Percentiles rank a stretch among this genome's conserved stretches.
phyloP scores from a whole-genome alignment of 306 rosid species.

The Lathyrus oleraceus region DNA sequence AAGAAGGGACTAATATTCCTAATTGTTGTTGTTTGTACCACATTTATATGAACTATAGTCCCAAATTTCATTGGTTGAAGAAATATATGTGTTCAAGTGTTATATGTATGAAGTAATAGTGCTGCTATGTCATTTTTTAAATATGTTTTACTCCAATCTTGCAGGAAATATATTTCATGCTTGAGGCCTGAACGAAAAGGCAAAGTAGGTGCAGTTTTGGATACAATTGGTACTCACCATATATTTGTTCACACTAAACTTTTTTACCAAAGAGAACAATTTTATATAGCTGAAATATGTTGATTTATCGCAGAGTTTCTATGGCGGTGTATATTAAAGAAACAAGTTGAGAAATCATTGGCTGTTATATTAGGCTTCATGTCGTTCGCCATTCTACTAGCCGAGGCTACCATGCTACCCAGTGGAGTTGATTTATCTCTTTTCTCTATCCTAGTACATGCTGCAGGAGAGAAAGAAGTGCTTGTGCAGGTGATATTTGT shows the following conservation, averaged over 20 bases:
- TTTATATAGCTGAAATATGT: constrained; percentile 29
- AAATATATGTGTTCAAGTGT: not conserved
- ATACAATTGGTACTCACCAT: constrained; percentile 66
- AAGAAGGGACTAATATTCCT: not conserved
- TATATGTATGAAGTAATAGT: constrained; percentile 16
- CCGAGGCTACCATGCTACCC: constrained; percentile 89
- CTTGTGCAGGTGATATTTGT: constrained; percentile 74
- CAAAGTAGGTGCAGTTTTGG: constrained; percentile 63
- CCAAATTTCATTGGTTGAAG: not conserved
- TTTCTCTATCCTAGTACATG: constrained; percentile 79
- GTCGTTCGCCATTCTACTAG: constrained; percentile 82
- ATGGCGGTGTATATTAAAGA: constrained; percentile 81
- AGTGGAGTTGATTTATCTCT: constrained; percentile 76
- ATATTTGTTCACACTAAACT: not conserved
- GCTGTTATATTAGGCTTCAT: constrained; percentile 69
- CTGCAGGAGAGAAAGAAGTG: constrained; percentile 62
- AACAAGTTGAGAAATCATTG: constrained; percentile 68
- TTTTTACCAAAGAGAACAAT: constrained; percentile 2
- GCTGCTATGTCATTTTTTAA: constrained; percentile 1
- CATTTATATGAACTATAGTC: not conserved
- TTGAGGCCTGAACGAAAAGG: constrained; percentile 76
- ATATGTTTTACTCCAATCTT: constrained; percentile 22
- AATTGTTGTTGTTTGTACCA: not conserved
- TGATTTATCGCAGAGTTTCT: constrained; percentile 70
- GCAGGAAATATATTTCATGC: constrained; percentile 87